A percentile compares a stretch with the other conserved stretches of the same genome.
Evolutionary conservation across 2,329 filamentous ascomycete genomes (phyloP).

Genomic region (Fusarium sulawesiense): DNA sequence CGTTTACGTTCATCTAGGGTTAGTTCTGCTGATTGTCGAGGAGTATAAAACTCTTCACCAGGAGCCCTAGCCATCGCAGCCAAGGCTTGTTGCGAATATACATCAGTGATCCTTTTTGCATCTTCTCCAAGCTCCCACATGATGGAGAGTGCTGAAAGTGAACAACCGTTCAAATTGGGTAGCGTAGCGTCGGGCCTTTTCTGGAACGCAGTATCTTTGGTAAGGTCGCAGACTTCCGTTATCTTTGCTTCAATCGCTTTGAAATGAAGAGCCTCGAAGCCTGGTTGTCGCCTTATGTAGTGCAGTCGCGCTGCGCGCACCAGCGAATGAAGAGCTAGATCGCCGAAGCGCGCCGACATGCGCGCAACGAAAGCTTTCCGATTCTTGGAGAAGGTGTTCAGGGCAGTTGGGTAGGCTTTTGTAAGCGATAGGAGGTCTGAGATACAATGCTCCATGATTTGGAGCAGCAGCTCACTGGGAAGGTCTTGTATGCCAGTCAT

Average conservation of each 20-base stretch:
- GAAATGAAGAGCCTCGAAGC: neutral
- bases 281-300: neutral
- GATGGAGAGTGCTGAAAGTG: neutral
- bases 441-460: neutral
- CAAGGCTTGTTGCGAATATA: neutral
- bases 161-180: neutral
- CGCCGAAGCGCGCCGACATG: neutral
- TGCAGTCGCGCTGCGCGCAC: neutral
- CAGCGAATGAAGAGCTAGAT: neutral
- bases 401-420: neutral
- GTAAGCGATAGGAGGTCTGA: neutral
- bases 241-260: neutral
- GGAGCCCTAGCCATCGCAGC: accelerated
- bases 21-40: neutral
- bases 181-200: neutral
- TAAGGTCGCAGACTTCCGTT: accelerated
- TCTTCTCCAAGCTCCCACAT: neutral
- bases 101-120: neutral
- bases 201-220: neutral
- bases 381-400: neutral
- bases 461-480: neutral
- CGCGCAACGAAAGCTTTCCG: neutral
- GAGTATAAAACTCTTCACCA: neutral
- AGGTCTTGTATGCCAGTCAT: neutral
- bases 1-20: neutral